Base-by-base conservation (phyloP, 1,284 basidiomycete species). In the Heterobasidion annosum region DNA sequence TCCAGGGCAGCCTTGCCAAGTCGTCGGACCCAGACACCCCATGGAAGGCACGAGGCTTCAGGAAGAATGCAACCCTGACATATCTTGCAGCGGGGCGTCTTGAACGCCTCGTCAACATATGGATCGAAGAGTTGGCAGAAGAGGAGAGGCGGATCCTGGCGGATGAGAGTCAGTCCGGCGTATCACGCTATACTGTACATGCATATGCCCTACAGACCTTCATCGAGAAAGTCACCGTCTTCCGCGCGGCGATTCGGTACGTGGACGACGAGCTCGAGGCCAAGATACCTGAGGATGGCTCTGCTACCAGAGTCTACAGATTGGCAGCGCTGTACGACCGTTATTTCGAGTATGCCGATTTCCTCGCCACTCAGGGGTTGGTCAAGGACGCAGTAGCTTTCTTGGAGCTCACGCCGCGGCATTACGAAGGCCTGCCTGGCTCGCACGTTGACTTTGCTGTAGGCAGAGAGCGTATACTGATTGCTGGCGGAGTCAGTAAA, bases 181-280 rank as follows among this genome's bases (percentile, higher is more conserved):
- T 74, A 10, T 88, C 89, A 1, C 75, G 76, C 9, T 98, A 95
- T 68, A 85, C 92, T 8, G 87, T 90, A 0, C 94, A 96, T 64
- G 93, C 89, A 0, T 80, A 86, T 50, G 93, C 95, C 1, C 73
- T 99, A 35, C 94, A 98, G 70, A 88, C 88, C 0, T 96, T 99
- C 72, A 83, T 98, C 65, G 96, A 99, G 71, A 99, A 99, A 73
- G 93, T 98, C 45, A 87, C 92, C 1, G 85, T 97, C 44, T 99
- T 99, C 82, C 86, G 91, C 58, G 80, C 83, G 54, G 96, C 96
- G 0, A 91, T 92, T 53, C 82, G 81, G 42, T 99, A 98, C 68
- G 78, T 84, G 58, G 96, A 99, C 67, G 70, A 76, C 35, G 94
- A 97, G 61, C 75, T 98, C 40, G 59, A 62, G 9, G 58, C 66